phyloP scores from a whole-genome alignment of 345 rosid genomes.

The Linum lewisii region DNA sequence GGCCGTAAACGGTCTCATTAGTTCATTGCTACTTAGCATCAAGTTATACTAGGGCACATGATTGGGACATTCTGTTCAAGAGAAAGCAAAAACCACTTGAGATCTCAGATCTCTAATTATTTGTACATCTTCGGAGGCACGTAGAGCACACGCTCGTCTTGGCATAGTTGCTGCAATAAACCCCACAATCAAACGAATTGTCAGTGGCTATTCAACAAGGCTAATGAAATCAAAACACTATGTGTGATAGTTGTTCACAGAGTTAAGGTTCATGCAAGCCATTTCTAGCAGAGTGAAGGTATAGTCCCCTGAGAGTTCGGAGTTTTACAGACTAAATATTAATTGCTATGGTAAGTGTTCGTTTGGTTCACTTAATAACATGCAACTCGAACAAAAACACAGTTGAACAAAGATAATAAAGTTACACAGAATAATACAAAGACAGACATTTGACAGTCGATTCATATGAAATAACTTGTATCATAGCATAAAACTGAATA shows the following conservation, averaged over 20 bases:
- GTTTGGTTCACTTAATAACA: too few species aligned
- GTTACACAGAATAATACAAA: too few species aligned
- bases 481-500: background rate
- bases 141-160: slow-evolving; percentile 72
- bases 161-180: slow-evolving; percentile 59
- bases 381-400: too few species aligned
- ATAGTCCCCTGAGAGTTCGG: background rate
- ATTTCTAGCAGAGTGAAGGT: too few species aligned
- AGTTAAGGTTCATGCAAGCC: background rate
- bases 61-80: too few species aligned
- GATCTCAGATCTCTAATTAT: slow-evolving; percentile 11
- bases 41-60: too few species aligned
- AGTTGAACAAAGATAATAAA: too few species aligned
- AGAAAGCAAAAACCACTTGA: slow-evolving; percentile 10
- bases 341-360: background rate
- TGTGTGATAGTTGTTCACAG: background rate
- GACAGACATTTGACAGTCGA: too few species aligned
- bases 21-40: too few species aligned
- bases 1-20: too few species aligned
- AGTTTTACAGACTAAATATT: background rate
- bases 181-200: background rate
- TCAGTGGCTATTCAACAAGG: background rate
- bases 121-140: slow-evolving; percentile 56
- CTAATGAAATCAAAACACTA: background rate
- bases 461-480: too few species aligned